Evolutionary conservation across 2,329 filamentous ascomycete genomes (phyloP).

Genomic region (Penicillium verrucosum): DNA sequence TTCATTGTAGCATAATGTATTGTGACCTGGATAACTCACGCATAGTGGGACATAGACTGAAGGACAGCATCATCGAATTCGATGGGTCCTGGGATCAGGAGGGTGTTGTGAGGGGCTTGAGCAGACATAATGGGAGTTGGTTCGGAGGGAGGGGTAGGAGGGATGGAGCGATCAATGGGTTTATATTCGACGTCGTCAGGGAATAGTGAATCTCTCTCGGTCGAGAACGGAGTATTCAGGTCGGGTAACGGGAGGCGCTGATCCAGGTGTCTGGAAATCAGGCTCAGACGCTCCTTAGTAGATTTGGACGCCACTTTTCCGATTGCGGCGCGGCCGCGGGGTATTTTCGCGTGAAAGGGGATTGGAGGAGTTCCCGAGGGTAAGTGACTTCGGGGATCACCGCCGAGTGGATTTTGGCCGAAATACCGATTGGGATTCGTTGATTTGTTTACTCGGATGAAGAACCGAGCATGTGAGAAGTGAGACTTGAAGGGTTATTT

Average conservation of each 20-base stretch:
- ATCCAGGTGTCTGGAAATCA: constrained; percentile 61
- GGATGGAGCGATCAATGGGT: constrained; percentile 35
- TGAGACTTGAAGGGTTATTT: neutral
- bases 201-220: constrained; percentile 52
- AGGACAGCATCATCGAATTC: constrained; percentile 98
- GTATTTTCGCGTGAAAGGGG: constrained; percentile 15
- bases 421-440: constrained; percentile 11
- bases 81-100: constrained; percentile 96
- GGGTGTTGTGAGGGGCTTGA: constrained; percentile 62
- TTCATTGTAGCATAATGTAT: neutral
- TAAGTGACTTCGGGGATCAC: constrained; percentile 26
- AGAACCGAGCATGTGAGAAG: neutral
- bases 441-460: constrained; percentile 8
- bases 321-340: constrained; percentile 36
- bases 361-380: constrained; percentile 22
- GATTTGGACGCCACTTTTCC: constrained; percentile 48
- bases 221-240: constrained; percentile 62
- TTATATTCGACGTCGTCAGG: constrained; percentile 55
- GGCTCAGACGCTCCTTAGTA: constrained; percentile 52
- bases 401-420: constrained; percentile 14
- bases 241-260: constrained; percentile 53
- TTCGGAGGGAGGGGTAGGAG: constrained; percentile 22
- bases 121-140: constrained; percentile 51
- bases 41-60: constrained; percentile 91
- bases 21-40: constrained; percentile 26